Evolutionary conservation across 2,329 filamentous ascomycete species (phyloP).

Genomic region (Alternaria burnsii): DNA sequence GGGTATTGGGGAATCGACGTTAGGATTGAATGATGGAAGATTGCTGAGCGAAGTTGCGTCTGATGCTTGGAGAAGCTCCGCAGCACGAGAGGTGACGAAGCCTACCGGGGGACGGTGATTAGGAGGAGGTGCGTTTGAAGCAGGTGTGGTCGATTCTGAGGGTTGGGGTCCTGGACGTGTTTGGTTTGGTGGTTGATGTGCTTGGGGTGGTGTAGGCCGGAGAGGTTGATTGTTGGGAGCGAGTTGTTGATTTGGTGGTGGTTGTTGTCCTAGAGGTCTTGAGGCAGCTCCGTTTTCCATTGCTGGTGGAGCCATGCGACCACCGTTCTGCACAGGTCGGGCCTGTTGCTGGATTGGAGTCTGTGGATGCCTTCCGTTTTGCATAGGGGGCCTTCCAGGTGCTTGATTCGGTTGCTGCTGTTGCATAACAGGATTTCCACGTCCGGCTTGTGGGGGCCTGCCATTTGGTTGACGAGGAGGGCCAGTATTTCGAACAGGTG

Average conservation of each 20-base stretch:
- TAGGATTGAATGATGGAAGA: constrained; percentile 58
- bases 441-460: constrained; percentile 34
- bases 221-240: constrained; percentile 32
- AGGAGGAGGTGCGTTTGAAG: constrained; percentile 24
- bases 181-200: constrained; percentile 27
- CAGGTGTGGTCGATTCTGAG: constrained; percentile 18
- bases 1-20: constrained; percentile 70
- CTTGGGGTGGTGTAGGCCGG: constrained; percentile 38
- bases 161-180: constrained; percentile 24
- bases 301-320: constrained; percentile 34
- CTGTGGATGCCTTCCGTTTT: constrained; percentile 43
- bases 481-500: constrained; percentile 30
- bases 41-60: constrained; percentile 41
- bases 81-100: constrained; percentile 58
- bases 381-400: constrained; percentile 26
- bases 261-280: constrained; percentile 30
- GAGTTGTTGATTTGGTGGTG: constrained; percentile 29
- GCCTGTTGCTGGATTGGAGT: constrained; percentile 35
- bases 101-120: constrained; percentile 49
- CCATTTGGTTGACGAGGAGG: constrained; percentile 32
- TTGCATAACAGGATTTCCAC: constrained; percentile 33
- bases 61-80: constrained; percentile 51
- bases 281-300: constrained; percentile 30
- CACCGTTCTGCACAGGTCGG: constrained; percentile 31
- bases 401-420: constrained; percentile 39